Base-by-base conservation (phyloP, 768 basidiomycete genomes). In the Lactarius deliciosus region DNA sequence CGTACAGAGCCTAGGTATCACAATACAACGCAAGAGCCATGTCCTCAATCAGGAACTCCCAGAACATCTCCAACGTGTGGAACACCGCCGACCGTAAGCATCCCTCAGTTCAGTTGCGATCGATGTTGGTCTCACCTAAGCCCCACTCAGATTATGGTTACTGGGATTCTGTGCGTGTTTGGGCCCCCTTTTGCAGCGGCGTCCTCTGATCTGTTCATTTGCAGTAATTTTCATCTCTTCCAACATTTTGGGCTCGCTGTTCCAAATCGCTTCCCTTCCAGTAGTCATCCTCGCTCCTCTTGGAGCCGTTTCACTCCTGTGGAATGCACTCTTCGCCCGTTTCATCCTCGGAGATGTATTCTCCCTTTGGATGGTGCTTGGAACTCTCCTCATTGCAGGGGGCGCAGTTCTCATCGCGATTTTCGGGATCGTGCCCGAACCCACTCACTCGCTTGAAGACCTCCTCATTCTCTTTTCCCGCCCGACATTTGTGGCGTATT, bases 251-350 rank as follows among this genome's bases (percentile, higher is more conserved):
- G 92, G 93, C 8, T 94, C 93, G 2, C 77, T 96, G 43, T 90
- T 96, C 70, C 95, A 96, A 79, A 93, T 98, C 50, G 94, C 93
- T 10, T 91, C 94, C 2, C 85, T 98, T 15, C 94, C 95, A 3
- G 92, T 98, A 69, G 94, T 96, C 66, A 92, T 98, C 64, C 89
- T 98, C 60, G 95, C 94, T 0, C 95, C 95, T 0, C 83, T 98
- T 5, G 95, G 95, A 13, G 95, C 94, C 0, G 91, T 96, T 36
- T 94, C 91, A 2, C 84, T 98, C 34, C 84, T 98, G 34, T 96
- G 91, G 91, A 98, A 98, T 75, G 94, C 94, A 5, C 85, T 96
- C 72, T 95, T 96, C 73, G 94, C 94, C 18, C 83, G 87, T 36
- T 72, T 96, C 47, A 82, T 96, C 47, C 83, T 96, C 15, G 92